Evolutionary conservation across 805 yeast species (phyloP), one percentile per base, ranked within the genome.

Genomic region (Ogataea trehalophila): DNA sequence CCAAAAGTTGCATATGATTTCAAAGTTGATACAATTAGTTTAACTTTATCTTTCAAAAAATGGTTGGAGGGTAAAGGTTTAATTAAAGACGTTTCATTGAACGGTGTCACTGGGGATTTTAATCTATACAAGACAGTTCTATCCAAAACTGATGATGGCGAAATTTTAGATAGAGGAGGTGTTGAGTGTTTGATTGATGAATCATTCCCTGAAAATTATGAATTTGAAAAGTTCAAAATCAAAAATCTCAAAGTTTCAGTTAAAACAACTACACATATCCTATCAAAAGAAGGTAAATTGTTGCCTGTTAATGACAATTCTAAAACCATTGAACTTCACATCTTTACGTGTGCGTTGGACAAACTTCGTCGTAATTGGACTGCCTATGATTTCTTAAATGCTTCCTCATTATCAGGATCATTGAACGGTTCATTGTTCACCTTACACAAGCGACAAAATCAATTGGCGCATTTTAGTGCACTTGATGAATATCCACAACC

Each of bases 351-450:
- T 61, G 85, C 82, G 44, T 60, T 86, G 50, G 83, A 85, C 8
- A 76, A 72, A 51, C 61, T 87, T 37, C 69, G 88, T 39, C 74
- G 81, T 8, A 72, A 76, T 45, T 75, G 85, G 72, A 56, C 82
- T 29, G 65, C 83, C 39, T 67, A 81, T 47, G 94, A 87, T 62
- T 73, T 86, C 45, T 75, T 86, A 66, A 82, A 81, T 60, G 87
- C 90, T 14, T 74, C 74, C 47, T 80, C 83, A 42, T 80, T 84
- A 33, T 80, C 86, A 15, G 95, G 95, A 0, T 79, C 91, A 0
- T 71, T 86, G 14, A 84, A 85, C 58, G 84, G 84, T 45, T 80
- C 94, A 1, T 70, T 87, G 63, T 85, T 86, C 66, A 84, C 90
- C 0, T 74, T 87, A 20, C 94, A 86, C 56, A 85, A 85, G 59